These are phyloP conservation scores for Aechmea fasciata DNA, from an alignment of 176 grass and related monocot genomes.

Conservation along the genomic window DNA sequence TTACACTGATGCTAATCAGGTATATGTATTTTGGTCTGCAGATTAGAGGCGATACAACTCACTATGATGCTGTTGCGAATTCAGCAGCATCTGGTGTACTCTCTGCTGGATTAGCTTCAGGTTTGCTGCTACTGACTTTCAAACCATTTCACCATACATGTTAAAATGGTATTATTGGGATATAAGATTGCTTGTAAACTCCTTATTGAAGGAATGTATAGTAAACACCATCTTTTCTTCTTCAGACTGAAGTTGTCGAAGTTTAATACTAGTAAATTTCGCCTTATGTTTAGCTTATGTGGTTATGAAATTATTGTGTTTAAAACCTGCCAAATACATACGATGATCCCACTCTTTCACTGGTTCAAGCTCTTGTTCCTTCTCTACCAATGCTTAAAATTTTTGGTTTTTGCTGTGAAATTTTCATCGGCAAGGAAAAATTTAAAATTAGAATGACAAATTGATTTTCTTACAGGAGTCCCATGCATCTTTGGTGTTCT, in stretches of 20 bases:
- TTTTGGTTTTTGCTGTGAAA: neutral
- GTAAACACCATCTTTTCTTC: no score
- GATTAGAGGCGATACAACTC: conserved; percentile 95
- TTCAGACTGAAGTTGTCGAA: no score
- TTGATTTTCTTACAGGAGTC: conserved; percentile 37
- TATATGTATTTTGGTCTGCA: conserved; percentile 26
- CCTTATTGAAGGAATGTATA: no score
- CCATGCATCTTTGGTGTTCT: conserved; percentile 95
- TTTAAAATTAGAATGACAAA: conserved; percentile 2
- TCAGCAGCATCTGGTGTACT: conserved; percentile 89
- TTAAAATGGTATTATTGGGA: conserved; percentile 8
- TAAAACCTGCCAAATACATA: neutral
- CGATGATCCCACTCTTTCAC: neutral
- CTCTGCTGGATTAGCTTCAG: conserved; percentile 63
- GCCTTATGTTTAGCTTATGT: neutral
- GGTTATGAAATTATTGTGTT: neutral
- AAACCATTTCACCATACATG: conserved; percentile 9
- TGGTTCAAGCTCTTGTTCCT: neutral
- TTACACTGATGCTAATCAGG: neutral
- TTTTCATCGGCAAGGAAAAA: neutral
- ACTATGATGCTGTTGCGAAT: conserved; percentile 97
- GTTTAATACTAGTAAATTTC: no score
- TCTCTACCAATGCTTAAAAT: neutral
- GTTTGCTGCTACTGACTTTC: conserved; percentile 14
- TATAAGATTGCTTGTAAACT: neutral